Evolutionary conservation across 225 moss, liverwort and hornwort genomes (phyloP).

Genomic region (Takakia lepidozioides): DNA sequence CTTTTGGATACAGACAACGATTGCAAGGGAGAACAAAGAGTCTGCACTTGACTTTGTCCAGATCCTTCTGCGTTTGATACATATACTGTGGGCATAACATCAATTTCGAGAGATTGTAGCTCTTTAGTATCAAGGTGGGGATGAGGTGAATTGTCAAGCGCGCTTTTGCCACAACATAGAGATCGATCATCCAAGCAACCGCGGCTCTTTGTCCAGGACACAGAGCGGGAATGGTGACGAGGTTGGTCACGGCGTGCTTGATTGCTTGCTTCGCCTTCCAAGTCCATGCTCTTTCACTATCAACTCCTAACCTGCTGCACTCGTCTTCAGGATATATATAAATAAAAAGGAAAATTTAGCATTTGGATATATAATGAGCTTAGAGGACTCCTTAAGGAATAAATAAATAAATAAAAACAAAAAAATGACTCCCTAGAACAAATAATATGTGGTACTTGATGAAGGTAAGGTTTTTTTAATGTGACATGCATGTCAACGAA

Average conservation of each 20-base stretch:
- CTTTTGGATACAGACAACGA: constrained; percentile 26
- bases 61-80: neutral
- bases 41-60: neutral
- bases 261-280: constrained; percentile 37
- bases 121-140: neutral
- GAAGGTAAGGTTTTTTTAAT: neutral
- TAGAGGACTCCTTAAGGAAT: neutral
- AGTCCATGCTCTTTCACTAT: constrained; percentile 58
- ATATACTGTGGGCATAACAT: neutral
- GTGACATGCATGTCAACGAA: neutral
- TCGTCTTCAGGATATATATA: constrained; percentile 4
- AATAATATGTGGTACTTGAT: neutral
- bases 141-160: neutral
- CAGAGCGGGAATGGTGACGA: constrained; percentile 41
- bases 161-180: neutral
- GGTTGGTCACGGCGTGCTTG: constrained; percentile 8
- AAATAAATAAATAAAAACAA: too few relatives aligned
- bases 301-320: constrained; percentile 28
- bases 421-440: too few relatives aligned
- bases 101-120: constrained; percentile 1
- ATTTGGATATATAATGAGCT: neutral
- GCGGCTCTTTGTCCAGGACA: constrained; percentile 38
- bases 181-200: constrained; percentile 16
- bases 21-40: constrained; percentile 37
- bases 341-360: neutral